Conservation (phyloP, 106 monocot genomes). For the Dioscorea dumetorum region DNA sequence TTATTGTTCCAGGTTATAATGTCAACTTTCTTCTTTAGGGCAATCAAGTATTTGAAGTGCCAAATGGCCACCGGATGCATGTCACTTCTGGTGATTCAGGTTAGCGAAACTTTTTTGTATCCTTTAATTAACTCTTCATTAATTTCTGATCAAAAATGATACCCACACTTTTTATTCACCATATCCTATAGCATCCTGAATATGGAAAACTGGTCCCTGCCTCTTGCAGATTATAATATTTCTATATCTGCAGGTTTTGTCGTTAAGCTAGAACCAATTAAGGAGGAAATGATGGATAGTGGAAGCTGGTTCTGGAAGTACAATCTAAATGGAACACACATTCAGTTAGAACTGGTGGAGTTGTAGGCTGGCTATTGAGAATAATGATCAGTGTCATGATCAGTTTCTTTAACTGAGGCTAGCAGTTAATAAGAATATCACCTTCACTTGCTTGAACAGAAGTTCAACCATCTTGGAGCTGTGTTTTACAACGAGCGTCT, state of each 20-base stretch:
- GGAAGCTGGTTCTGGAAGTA: conserved; percentile 96
- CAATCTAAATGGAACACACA: conserved; percentile 36
- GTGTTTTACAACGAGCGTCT: not conserved
- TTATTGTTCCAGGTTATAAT: not conserved
- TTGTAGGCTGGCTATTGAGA: conserved; percentile 12
- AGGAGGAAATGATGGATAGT: conserved; percentile 50
- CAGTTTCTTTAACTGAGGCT: not conserved
- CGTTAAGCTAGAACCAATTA: conserved; percentile 49
- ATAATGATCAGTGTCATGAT: conserved; percentile 2
- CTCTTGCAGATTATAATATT: no score
- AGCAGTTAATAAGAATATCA: not conserved
- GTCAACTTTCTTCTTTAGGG: conserved; percentile 40
- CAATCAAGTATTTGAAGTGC: conserved; percentile 84
- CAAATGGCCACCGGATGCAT: conserved; percentile 71
- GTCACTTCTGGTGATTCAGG: conserved; percentile 39
- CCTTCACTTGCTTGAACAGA: conserved; percentile 2
- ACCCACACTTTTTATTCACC: no score
- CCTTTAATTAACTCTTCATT: no score
- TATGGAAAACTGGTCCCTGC: no score
- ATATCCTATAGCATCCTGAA: no score
- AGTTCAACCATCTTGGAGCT: conserved; percentile 10
- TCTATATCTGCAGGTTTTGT: conserved; percentile 14
- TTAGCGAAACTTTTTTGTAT: conserved; percentile 6
- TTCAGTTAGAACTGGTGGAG: conserved; percentile 64
- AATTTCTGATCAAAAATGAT: no score